Conservation (phyloP, 148 eudicot genomes). For the Persicaria maculosa region DNA sequence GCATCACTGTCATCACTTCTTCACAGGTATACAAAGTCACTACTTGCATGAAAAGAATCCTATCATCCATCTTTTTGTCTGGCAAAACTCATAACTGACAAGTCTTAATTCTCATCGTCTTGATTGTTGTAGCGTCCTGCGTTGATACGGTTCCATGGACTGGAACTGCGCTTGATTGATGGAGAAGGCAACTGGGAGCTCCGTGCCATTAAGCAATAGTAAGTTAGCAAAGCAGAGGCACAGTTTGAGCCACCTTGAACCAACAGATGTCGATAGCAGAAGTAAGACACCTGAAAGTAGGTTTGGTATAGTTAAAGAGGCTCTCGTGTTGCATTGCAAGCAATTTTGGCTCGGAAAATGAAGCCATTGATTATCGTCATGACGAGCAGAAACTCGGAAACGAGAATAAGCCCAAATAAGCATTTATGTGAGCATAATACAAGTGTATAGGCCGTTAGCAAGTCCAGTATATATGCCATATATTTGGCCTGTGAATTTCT, state of each 20-base stretch:
- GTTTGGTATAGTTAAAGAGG: background rate
- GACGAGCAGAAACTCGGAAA: background rate
- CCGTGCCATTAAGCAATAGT: slow-evolving; percentile 43
- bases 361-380: background rate
- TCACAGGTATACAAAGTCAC: slow-evolving; percentile 54
- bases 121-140: slow-evolving; percentile 70
- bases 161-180: slow-evolving; percentile 72
- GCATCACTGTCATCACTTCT: slow-evolving; percentile 84
- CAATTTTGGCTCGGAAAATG: background rate
- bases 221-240: background rate
- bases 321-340: slow-evolving; percentile 1
- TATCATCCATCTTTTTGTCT: background rate
- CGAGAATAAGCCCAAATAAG: background rate
- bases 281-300: background rate
- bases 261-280: background rate
- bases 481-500: background rate
- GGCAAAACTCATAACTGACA: background rate
- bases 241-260: background rate
- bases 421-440: too few relatives aligned
- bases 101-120: background rate
- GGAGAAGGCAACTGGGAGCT: slow-evolving; percentile 99
- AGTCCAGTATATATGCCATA: background rate
- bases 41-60: background rate
- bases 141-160: slow-evolving; percentile 76
- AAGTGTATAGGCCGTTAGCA: too few relatives aligned